Conservation (phyloP, 441 rosid species). For the Eutrema salsugineum region DNA sequence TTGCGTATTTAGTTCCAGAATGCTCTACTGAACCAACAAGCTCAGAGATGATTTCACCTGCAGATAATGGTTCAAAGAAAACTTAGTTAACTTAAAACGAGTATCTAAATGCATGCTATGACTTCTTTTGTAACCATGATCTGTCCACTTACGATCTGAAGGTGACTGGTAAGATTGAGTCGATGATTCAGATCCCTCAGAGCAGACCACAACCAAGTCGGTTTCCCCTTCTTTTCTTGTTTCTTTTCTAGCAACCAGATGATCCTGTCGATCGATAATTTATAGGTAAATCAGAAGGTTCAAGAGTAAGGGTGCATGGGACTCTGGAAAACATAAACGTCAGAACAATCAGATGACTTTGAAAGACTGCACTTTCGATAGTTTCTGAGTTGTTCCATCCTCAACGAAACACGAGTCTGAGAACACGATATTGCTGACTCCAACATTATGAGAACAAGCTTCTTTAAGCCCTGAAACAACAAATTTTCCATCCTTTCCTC, state of each 20-base stretch:
- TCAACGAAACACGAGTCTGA: slow-evolving; percentile 64
- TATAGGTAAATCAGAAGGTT: background rate
- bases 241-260: slow-evolving; percentile 55
- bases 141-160: slow-evolving; percentile 52
- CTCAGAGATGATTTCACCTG: slow-evolving; percentile 57
- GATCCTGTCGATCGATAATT: slow-evolving; percentile 42
- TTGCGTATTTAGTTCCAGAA: slow-evolving; percentile 54
- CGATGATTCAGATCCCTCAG: slow-evolving; percentile 39
- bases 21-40: slow-evolving; percentile 57
- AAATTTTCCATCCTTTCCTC: slow-evolving; percentile 62
- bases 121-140: slow-evolving; percentile 9
- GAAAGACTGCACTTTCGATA: slow-evolving; percentile 51
- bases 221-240: slow-evolving; percentile 49
- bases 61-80: slow-evolving; percentile 12
- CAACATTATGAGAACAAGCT: slow-evolving; percentile 51
- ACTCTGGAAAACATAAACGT: background rate
- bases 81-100: background rate
- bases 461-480: slow-evolving; percentile 64
- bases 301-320: background rate
- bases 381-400: slow-evolving; percentile 55
- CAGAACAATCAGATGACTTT: slow-evolving; percentile 38
- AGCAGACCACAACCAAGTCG: slow-evolving; percentile 68
- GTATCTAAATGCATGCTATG: background rate
- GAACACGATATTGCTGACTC: slow-evolving; percentile 51
- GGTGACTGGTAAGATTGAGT: slow-evolving; percentile 33